Conservation (phyloP, 305 asterid species). For the Salvia sclarea region DNA sequence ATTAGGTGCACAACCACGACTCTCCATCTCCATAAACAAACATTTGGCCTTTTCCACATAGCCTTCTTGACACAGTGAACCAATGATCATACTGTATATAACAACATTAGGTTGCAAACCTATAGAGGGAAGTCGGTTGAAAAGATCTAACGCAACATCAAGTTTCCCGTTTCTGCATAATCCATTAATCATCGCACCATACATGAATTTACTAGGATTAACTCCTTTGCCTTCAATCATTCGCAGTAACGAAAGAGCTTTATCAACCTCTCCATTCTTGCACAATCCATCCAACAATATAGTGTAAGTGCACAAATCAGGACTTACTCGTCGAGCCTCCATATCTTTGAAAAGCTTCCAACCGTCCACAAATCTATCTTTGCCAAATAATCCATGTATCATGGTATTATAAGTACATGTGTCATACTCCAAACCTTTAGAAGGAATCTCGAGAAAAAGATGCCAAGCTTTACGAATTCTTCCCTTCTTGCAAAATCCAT, state of each 20-base stretch:
- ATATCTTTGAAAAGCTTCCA: too few relatives aligned
- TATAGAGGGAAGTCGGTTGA: background rate
- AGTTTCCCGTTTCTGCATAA: background rate
- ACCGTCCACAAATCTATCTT: too few relatives aligned
- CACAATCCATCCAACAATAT: background rate
- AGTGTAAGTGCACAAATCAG: too few relatives aligned
- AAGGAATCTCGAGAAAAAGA: too few relatives aligned
- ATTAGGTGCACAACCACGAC: background rate
- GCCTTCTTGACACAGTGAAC: background rate
- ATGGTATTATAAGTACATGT: too few relatives aligned
- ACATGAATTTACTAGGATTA: background rate
- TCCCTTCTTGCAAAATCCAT: too few relatives aligned
- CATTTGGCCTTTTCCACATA: background rate
- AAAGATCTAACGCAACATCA: background rate
- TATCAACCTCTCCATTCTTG: background rate
- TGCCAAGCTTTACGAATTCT: too few relatives aligned
- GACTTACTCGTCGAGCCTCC: too few relatives aligned
- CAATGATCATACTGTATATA: background rate
- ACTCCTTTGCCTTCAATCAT: background rate
- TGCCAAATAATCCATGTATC: too few relatives aligned
- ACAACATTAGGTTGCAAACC: background rate
- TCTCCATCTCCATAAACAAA: background rate
- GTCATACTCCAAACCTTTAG: too few relatives aligned
- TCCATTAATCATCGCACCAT: background rate
- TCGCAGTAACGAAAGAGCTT: background rate